A percentile compares a stretch with the other conserved stretches of the same genome.
Evolutionary conservation across 805 yeast species (phyloP).

Genomic region (Blastobotrys parvus): DNA sequence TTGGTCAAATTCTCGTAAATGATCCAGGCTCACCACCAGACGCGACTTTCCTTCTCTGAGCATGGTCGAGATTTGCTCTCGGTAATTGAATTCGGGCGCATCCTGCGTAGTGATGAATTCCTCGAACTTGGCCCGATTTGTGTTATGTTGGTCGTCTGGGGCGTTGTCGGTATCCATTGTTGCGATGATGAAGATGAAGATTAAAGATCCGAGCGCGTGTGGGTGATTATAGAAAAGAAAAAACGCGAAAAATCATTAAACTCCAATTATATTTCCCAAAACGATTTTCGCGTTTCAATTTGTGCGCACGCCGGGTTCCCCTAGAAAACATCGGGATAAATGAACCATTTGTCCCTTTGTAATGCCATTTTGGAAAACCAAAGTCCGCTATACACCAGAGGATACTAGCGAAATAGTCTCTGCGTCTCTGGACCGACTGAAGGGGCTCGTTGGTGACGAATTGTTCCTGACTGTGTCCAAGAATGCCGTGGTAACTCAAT

Average conservation of each 20-base stretch:
- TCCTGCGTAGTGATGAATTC: constrained; percentile 67
- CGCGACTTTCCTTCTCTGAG: constrained; percentile 58
- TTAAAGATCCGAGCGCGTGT: too few relatives aligned
- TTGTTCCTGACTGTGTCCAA: constrained; percentile 9
- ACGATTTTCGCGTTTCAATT: too few relatives aligned
- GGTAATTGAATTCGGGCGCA: constrained; percentile 51
- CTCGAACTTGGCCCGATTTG: too few relatives aligned
- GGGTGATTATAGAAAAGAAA: too few relatives aligned
- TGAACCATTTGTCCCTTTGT: too few relatives aligned
- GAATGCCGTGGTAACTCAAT: constrained; percentile 10
- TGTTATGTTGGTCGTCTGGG: too few relatives aligned
- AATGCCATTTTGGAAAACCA: neutral
- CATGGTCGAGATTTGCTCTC: constrained; percentile 64
- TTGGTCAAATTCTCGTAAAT: constrained; percentile 73
- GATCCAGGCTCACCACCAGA: constrained; percentile 72
- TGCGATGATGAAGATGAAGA: too few relatives aligned
- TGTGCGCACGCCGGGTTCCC: too few relatives aligned
- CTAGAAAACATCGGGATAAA: too few relatives aligned
- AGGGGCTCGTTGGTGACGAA: constrained; percentile 6
- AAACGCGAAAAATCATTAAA: too few relatives aligned
- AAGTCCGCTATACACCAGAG: constrained; percentile 1
- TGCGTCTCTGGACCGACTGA: constrained; percentile 1
- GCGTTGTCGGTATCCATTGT: too few relatives aligned
- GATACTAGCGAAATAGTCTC: constrained; percentile 6
- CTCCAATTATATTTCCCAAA: too few relatives aligned